phyloP scores from a whole-genome alignment of 257 asterid genomes.

The Parsonsia alboflavescens region DNA sequence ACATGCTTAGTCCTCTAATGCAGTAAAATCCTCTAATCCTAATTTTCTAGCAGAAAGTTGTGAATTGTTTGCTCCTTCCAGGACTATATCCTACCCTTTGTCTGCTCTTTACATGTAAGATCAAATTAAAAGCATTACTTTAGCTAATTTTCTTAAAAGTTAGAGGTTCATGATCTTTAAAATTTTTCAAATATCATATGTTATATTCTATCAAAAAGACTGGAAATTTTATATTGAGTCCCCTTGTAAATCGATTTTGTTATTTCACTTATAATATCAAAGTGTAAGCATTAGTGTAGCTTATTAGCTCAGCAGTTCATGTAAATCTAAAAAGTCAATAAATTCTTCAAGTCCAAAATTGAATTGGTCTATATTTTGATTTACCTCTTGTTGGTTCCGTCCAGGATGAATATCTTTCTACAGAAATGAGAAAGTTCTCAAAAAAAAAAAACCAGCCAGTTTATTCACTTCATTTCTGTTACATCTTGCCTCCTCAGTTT shows the following conservation, averaged over 20 bases:
- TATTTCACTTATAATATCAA: no score
- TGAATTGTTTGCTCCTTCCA: background rate
- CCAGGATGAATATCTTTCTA: background rate
- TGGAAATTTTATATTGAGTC: no score
- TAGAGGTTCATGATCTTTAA: no score
- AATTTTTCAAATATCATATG: no score
- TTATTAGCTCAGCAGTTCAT: background rate
- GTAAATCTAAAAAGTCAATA: background rate
- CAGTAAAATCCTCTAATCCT: background rate
- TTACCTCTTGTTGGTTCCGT: background rate
- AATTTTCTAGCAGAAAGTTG: background rate
- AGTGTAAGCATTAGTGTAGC: background rate
- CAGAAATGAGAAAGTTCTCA: background rate
- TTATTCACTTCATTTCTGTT: background rate
- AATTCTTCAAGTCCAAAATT: background rate
- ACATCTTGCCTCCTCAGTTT: constrained; percentile 48
- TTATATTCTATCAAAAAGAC: no score
- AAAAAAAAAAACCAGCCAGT: background rate
- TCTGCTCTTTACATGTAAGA: background rate
- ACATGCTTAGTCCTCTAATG: background rate
- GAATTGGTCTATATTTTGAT: background rate
- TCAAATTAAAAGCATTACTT: background rate
- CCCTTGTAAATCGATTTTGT: no score
- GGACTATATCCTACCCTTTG: no score
- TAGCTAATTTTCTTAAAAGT: no score